Base-by-base conservation (phyloP, 129 eudicot genomes). In the Heracleum sosnowskyi region DNA sequence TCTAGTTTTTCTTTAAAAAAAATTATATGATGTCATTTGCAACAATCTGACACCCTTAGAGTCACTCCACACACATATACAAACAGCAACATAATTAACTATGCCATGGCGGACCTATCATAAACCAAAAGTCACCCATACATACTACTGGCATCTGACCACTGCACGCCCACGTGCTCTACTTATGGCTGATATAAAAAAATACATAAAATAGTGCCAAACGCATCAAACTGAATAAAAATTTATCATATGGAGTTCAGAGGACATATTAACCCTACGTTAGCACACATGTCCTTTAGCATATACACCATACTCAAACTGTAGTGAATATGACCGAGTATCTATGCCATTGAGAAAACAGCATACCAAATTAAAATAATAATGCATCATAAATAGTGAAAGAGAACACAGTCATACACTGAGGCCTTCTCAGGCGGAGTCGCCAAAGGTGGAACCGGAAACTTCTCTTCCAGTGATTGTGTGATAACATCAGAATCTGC, bases 401-500 rank as follows among this genome's bases (percentile, higher is more conserved):
- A 42, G 31, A 4, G 37, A 26, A 37, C 28, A 80, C 36, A 63
- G 73, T 36, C 88, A 39, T 94, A 94, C 98, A 84, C 91, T 34
- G 98, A 81, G 77, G 94, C 91, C 87, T 92, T 95, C 82, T 95
- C 98, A 37, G 97, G 91, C 10, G 97, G 98, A 73, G 97, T 91
- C 26, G 68, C 86, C 81, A 95, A 83, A 45, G 92, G 80, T 34
- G 98, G 98, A 49, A 85, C 83, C 7, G 98, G 98, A 60, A 84
- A 92, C 84, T 91, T 95, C 76, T 91, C 94, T 81, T 95, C 98
- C 47, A 95, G 79, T 71, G 87, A 69, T 82, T 92, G 84, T 12
- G 97, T 89, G 87, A 95, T 91, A 69, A 95, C 97, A 91, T 95
- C 98, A 44, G 98, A 95, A 95, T 95, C 98, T 29, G 97, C 83